phyloP scores from a whole-genome alignment of 2,329 filamentous ascomycete genomes.

The Talaromyces sp. region DNA sequence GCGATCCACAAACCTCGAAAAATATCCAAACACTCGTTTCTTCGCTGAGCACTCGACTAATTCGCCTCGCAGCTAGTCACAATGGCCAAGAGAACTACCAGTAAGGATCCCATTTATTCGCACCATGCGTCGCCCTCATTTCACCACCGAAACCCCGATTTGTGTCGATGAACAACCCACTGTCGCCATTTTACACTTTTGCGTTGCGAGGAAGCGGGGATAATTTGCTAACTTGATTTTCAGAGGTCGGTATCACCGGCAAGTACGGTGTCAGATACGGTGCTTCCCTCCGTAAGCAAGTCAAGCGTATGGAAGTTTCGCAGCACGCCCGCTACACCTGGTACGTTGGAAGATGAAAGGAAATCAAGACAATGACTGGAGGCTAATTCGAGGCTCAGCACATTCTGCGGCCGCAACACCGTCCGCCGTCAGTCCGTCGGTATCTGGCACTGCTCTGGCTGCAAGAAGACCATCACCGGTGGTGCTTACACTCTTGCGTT shows the following conservation, averaged over 20 bases:
- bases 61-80: conserved; percentile 4
- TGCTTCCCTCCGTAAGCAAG: conserved; percentile 98
- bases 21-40: background rate
- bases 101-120: conserved; percentile 6
- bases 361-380: background rate
- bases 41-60: conserved; percentile 7
- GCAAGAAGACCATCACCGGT: conserved; percentile 89
- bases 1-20: conserved; percentile 1
- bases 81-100: conserved; percentile 15
- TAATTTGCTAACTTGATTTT: conserved; percentile 22
- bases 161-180: background rate
- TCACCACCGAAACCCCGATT: background rate
- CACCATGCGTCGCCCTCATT: background rate
- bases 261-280: conserved; percentile 99
- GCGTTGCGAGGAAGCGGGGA: background rate
- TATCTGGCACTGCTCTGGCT: conserved; percentile 95
- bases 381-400: conserved; percentile 44
- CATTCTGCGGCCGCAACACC: conserved; percentile 96
- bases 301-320: conserved; percentile 99
- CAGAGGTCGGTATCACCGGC: conserved; percentile 93
- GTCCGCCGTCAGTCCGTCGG: conserved; percentile 87
- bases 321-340: conserved; percentile 94
- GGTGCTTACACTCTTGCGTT: conserved; percentile 97
- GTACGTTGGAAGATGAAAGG: conserved; percentile 2
- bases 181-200: background rate